Conservation (phyloP, 148 eudicot genomes). For the Fagopyrum esculentum region DNA sequence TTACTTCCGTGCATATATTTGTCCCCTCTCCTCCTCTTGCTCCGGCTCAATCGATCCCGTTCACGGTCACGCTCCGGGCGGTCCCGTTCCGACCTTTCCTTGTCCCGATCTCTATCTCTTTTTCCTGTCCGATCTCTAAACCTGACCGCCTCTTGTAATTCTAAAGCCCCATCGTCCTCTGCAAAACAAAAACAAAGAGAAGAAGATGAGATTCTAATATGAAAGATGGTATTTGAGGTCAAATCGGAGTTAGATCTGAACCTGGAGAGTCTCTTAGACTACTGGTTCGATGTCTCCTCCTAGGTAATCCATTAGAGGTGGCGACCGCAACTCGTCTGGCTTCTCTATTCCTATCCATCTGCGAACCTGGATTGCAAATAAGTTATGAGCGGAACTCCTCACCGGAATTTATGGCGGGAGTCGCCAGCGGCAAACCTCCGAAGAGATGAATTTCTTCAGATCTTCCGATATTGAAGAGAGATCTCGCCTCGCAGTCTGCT, state of each 20-base stretch:
- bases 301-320: slow-evolving; percentile 44
- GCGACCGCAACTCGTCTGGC: slow-evolving; percentile 46
- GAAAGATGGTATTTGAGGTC: neutral
- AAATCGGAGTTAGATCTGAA: slow-evolving; percentile 31
- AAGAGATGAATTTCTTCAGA: slow-evolving; percentile 14
- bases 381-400: slow-evolving; percentile 9
- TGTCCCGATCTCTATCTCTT: slow-evolving; percentile 31
- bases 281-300: slow-evolving; percentile 52
- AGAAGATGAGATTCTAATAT: neutral
- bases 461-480: slow-evolving; percentile 30
- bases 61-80: slow-evolving; percentile 30
- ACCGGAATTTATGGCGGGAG: slow-evolving; percentile 16
- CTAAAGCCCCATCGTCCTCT: slow-evolving; percentile 66
- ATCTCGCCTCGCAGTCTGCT: slow-evolving; percentile 18
- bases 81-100: slow-evolving; percentile 43
- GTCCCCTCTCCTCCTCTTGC: slow-evolving; percentile 43
- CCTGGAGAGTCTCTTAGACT: slow-evolving; percentile 74
- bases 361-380: neutral
- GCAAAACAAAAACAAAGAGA: slow-evolving; percentile 23
- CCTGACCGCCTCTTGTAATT: slow-evolving; percentile 48
- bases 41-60: slow-evolving; percentile 49
- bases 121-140: slow-evolving; percentile 45
- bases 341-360: slow-evolving; percentile 81
- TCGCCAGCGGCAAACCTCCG: slow-evolving; percentile 15
- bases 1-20: slow-evolving; percentile 34